phyloP scores from a whole-genome alignment of 768 basidiomycete genomes.

The Boletus subparvulus region DNA sequence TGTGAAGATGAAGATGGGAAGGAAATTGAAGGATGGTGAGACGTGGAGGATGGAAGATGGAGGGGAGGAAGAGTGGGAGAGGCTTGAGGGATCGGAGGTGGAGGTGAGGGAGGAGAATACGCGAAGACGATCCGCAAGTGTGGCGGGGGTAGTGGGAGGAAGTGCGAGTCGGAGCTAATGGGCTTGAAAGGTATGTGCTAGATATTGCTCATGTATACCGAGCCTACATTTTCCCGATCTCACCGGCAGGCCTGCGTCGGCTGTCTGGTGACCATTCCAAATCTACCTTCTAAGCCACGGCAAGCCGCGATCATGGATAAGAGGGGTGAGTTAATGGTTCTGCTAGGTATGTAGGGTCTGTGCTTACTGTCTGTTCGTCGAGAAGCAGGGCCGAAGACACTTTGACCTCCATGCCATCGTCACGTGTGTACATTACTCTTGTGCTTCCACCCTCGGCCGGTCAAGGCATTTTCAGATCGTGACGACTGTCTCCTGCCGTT shows the following conservation, averaged over 20 bases:
- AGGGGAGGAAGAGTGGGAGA: slow-evolving; percentile 19
- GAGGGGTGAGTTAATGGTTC: no score
- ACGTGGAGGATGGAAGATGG: slow-evolving; percentile 38
- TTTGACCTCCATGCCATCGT: not conserved
- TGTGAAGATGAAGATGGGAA: slow-evolving; percentile 58
- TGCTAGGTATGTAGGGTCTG: no score
- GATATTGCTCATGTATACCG: not conserved
- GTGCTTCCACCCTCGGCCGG: no score
- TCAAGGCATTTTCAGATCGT: not conserved
- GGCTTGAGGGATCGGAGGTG: slow-evolving; percentile 26
- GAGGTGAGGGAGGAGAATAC: slow-evolving; percentile 28
- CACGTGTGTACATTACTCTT: no score
- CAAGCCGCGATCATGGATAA: no score
- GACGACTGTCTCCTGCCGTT: not conserved
- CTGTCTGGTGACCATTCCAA: not conserved
- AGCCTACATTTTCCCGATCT: not conserved
- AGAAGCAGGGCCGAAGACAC: no score
- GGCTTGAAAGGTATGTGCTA: slow-evolving; percentile 2
- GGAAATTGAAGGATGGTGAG: slow-evolving; percentile 41
- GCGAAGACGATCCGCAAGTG: slow-evolving; percentile 6
- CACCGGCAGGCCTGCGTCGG: not conserved
- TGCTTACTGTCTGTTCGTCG: no score
- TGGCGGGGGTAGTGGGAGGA: not conserved
- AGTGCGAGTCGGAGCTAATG: not conserved
- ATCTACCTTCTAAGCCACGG: no score